Evolutionary conservation across 192 early-diverging fungal genomes (phyloP).

Genomic region (Polychytrium aggregatum): DNA sequence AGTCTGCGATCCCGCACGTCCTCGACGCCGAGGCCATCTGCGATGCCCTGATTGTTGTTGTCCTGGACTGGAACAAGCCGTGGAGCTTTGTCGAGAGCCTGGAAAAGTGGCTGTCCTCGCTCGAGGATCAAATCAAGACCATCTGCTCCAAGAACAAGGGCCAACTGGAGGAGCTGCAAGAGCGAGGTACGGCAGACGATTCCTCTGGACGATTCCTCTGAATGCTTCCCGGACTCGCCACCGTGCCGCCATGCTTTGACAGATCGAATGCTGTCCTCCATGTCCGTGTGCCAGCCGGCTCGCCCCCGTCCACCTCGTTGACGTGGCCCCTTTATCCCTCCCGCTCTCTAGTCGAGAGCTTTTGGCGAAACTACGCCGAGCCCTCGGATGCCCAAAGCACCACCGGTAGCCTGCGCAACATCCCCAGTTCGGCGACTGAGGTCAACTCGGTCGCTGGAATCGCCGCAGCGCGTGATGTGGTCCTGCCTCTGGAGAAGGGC

Average conservation of each 20-base stretch:
- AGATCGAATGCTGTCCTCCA: not conserved
- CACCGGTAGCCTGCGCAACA: too few species aligned
- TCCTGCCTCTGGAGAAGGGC: conserved; percentile 59
- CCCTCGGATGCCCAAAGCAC: conserved; percentile 6
- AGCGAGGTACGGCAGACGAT: not conserved
- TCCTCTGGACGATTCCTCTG: too few species aligned
- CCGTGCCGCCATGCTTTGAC: not conserved
- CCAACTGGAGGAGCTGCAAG: conserved; percentile 1
- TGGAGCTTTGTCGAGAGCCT: conserved; percentile 75
- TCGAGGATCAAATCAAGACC: conserved; percentile 41
- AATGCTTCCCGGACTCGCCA: too few species aligned
- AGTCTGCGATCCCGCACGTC: conserved; percentile 59
- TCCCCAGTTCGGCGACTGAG: too few species aligned
- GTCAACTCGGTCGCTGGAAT: too few species aligned
- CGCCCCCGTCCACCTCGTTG: too few species aligned
- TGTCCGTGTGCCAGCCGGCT: too few species aligned
- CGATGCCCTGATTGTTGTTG: conserved; percentile 58
- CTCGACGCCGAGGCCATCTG: conserved; percentile 53
- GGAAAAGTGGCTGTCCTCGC: conserved; percentile 64
- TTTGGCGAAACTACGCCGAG: conserved; percentile 61
- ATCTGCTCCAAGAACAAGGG: conserved; percentile 27
- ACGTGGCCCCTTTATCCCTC: too few species aligned
- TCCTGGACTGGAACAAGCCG: conserved; percentile 84
- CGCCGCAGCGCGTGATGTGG: conserved; percentile 3
- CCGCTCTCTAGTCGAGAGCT: conserved; percentile 42